Evolutionary conservation across 495 filamentous ascomycete species (phyloP).

Genomic region (Chaetomium tenue): DNA sequence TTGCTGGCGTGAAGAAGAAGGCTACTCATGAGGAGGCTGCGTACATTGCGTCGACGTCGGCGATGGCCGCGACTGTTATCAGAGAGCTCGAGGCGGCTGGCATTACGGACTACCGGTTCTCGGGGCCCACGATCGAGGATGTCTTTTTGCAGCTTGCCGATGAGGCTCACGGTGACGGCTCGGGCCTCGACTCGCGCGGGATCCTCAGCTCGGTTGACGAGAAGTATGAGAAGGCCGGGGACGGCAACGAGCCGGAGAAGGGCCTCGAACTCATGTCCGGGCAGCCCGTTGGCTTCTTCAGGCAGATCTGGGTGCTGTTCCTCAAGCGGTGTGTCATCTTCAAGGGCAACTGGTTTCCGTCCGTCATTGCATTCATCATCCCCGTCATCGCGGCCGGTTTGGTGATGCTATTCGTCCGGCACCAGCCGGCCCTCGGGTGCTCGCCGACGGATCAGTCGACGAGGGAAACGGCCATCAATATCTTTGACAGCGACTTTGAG

Average conservation of each 20-base stretch:
- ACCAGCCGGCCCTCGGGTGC: conserved; percentile 58
- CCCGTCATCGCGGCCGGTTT: conserved; percentile 74
- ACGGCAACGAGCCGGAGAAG: conserved; percentile 29
- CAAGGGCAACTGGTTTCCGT: conserved; percentile 72
- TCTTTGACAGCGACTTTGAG: conserved; percentile 37
- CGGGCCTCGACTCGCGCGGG: conserved; percentile 16
- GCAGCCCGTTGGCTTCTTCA: conserved; percentile 57
- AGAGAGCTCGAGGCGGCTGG: conserved; percentile 59
- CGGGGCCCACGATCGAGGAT: conserved; percentile 82
- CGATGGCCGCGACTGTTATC: conserved; percentile 64
- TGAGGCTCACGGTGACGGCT: conserved; percentile 52
- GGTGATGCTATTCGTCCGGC: conserved; percentile 66
- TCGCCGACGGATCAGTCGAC: conserved; percentile 44
- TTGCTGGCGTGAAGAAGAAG: conserved; percentile 57
- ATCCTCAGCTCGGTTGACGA: conserved; percentile 23
- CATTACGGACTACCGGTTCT: conserved; percentile 69
- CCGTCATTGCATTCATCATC: conserved; percentile 65
- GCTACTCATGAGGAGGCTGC: conserved; percentile 64
- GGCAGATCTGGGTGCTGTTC: conserved; percentile 71
- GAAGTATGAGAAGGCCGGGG: conserved; percentile 30
- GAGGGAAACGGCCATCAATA: conserved; percentile 28
- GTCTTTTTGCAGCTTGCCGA: conserved; percentile 82
- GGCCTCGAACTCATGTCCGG: conserved; percentile 65
- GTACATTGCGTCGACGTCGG: conserved; percentile 64
- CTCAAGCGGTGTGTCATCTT: conserved; percentile 74